Evolutionary conservation across 768 basidiomycete genomes (phyloP).

Genomic region (Lactarius quietus): DNA sequence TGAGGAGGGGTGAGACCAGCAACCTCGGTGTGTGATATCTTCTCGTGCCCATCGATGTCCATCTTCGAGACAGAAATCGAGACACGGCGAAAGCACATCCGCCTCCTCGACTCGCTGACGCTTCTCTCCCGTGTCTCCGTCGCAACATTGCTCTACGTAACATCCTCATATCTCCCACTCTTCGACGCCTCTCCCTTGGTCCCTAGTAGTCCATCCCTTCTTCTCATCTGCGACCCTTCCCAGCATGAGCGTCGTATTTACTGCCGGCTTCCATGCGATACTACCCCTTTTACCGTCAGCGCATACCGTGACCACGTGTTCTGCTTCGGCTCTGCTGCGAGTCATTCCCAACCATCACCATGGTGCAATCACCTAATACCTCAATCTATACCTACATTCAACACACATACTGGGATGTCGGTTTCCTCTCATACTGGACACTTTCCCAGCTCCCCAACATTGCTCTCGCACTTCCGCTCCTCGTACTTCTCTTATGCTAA

Average conservation of each 20-base stretch:
- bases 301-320: constrained; percentile 69
- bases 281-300: constrained; percentile 55
- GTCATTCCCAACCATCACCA: constrained; percentile 25
- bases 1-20: background rate
- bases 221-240: constrained; percentile 37
- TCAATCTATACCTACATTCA: constrained; percentile 84
- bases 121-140: constrained; percentile 14
- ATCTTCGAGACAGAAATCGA: too few species aligned
- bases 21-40: background rate
- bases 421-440: constrained; percentile 87
- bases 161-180: constrained; percentile 17
- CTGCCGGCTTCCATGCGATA: constrained; percentile 41
- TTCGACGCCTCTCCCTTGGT: constrained; percentile 50
- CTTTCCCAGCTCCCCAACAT: constrained; percentile 84
- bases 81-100: constrained; percentile 8
- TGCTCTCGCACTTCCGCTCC: constrained; percentile 68
- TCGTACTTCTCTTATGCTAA: constrained; percentile 46
- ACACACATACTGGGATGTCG: constrained; percentile 76
- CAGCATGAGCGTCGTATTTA: constrained; percentile 32
- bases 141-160: constrained; percentile 11
- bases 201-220: constrained; percentile 51
- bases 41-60: background rate
- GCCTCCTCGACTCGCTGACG: constrained; percentile 19
- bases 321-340: constrained; percentile 43
- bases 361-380: constrained; percentile 66